Base-by-base conservation (phyloP, 805 yeast genomes). In the Sugiyamaella marilandica region DNA sequence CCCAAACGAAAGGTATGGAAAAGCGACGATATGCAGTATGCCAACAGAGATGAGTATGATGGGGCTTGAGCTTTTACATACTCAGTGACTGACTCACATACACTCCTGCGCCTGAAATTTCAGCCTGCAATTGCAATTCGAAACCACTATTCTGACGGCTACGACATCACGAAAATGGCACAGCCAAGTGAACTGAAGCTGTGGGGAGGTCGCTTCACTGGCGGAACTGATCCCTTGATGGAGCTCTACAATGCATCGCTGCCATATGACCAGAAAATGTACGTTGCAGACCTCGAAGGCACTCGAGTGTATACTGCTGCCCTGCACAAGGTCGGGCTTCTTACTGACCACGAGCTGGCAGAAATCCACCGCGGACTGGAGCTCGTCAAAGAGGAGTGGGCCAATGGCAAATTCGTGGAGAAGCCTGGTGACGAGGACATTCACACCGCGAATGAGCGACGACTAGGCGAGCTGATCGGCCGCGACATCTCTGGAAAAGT, bases 141-240 rank as follows among this genome's bases (percentile, higher is more conserved):
- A 8, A 24, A 39, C 24, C 5, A 39, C 19, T 16, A 19, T 10
- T 39, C 8, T 3, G 19, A 11, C 5, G 3, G 19, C 41, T n/a
- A 5, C 16, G 9, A 14, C n/a, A n/a, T n/a, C n/a, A n/a, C n/a
- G n/a, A 19, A 29, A 10, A 50, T 50, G 53, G n/a, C 47, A n/a
- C 52, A 52, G 45, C 55, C 55, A 45, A 72, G 83, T 29, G 90
- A 85, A 71, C 77, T 75, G 62, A 91, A 84, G 70, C 76, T 92
- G 59, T 92, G 99, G 99, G 99, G 99, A 64, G 99, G 98, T 64
- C 82, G 99, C 71, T 92, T 92, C 74, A 92, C 97, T 55, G 98
- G 77, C 46, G 92, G 92, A 57, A 83, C 96, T 29, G 99, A 94
- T 64, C 99, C 99, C 2, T 75, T 94, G 65, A 94, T 94, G 99